Base-by-base conservation (phyloP, 2,329 filamentous ascomycete species). In the Cephalotrichum gorgonifer region DNA sequence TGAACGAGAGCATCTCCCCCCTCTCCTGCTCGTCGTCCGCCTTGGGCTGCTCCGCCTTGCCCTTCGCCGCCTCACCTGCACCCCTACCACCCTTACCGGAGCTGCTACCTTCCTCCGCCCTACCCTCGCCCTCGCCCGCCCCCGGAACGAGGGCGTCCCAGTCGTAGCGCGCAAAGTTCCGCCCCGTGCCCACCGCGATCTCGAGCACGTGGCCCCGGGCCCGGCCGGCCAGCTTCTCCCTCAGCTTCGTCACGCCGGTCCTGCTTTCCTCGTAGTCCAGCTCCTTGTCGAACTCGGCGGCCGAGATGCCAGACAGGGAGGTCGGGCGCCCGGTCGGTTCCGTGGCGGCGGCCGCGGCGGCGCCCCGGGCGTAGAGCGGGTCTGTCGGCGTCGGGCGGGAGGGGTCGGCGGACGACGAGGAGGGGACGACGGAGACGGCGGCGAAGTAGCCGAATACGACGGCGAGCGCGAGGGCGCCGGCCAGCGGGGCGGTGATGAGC, bases 101-200 rank as follows among this genome's bases (percentile, higher is more conserved):
- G n/a, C n/a, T n/a, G n/a, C n/a, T n/a, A n/a, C n/a, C n/a, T n/a
- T n/a, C n/a, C n/a, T n/a, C n/a, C n/a, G n/a, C n/a, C 2, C 53
- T 59, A 35, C 31, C 31, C n/a, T 35, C 31, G n/a, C 11, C n/a
- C n/a, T 35, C 31, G n/a, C 11, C 15, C 42, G 22, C 12, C 5
- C n/a, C 33, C 23, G 41, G 12, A 15, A 33, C 47, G 8, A 74
- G 58, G 14, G 63, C 62, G 17, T 65, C 67, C 78, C 78, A 83
- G 57, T 74, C 66, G 59, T 82, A 82, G 60, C 73, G 78, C 35
- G 70, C 66, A 15, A 83, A 58, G 56, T 83, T 84, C 12, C 80
- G 69, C 3, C 80, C 80, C 3, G 79, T 81, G 17, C 80, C 80
- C 50, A 83, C 72, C 17, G 78, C 79, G 12, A 83, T 69, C 61